Evolutionary conservation across 345 rosid species (phyloP).

Genomic region (Boechera retrofracta): DNA sequence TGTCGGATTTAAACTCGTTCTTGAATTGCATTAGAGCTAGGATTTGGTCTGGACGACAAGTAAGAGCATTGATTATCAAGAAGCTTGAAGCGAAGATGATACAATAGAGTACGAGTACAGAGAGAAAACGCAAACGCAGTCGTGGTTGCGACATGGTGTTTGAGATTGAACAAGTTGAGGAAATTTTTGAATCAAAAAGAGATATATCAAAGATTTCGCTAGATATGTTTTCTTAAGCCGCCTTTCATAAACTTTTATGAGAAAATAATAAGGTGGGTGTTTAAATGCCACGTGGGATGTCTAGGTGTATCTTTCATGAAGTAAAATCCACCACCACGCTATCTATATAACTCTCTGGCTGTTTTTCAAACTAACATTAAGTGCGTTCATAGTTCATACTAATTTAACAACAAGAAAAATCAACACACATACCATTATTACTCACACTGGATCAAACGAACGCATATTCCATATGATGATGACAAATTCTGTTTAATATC

Average conservation of each 20-base stretch:
- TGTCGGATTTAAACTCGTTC: constrained; percentile 22
- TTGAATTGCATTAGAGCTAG: constrained; percentile 4
- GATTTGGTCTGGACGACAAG: constrained; percentile 23
- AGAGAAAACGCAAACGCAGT: too few species aligned
- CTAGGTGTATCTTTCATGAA: neutral
- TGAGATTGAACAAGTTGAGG: neutral
- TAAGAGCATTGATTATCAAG: neutral
- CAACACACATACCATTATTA: neutral
- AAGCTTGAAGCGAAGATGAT: neutral
- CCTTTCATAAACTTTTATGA: too few species aligned
- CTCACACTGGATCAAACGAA: neutral
- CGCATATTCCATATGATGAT: neutral
- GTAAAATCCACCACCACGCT: neutral
- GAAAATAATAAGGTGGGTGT: neutral
- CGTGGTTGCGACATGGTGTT: neutral
- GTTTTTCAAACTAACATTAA: neutral
- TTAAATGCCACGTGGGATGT: neutral
- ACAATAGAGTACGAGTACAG: neutral
- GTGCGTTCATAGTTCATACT: neutral
- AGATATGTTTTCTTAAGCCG: too few species aligned
- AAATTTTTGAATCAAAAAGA: neutral
- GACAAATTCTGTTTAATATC: neutral
- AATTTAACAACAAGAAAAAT: neutral
- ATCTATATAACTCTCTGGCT: too few species aligned
- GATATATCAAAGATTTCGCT: neutral